Conservation (phyloP, 2,329 filamentous ascomycete genomes). For the Hypoxylon sp. region DNA sequence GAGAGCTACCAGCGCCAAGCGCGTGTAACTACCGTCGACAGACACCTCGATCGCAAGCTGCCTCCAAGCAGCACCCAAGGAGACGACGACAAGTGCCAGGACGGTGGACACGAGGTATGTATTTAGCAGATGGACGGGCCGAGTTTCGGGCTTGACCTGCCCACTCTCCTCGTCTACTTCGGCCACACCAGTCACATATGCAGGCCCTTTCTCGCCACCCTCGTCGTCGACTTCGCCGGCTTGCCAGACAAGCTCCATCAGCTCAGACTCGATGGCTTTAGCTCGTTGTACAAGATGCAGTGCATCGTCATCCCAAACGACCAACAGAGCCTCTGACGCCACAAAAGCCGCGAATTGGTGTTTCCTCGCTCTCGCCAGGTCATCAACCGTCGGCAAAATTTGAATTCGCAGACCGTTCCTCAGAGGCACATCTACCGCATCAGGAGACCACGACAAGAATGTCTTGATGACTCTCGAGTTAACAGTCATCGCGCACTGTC, state of each 20-base stretch:
- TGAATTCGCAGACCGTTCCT: constrained; percentile 83
- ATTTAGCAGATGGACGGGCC: constrained; percentile 77
- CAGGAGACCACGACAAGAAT: constrained; percentile 78
- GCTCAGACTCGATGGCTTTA: constrained; percentile 78
- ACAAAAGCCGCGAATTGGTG: constrained; percentile 86
- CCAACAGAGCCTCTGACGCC: constrained; percentile 74
- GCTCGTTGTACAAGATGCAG: constrained; percentile 77
- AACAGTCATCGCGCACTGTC: constrained; percentile 81
- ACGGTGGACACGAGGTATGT: constrained; percentile 76
- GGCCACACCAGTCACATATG: constrained; percentile 59
- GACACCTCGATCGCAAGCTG: constrained; percentile 76
- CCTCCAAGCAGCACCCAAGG: constrained; percentile 77
- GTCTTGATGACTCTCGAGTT: constrained; percentile 84
- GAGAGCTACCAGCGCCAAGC: constrained; percentile 73
- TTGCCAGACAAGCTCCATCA: constrained; percentile 84
- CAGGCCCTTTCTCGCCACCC: constrained; percentile 66
- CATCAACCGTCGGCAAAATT: constrained; percentile 77
- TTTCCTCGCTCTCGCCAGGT: constrained; percentile 77
- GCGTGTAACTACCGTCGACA: constrained; percentile 72
- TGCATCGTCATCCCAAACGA: constrained; percentile 87
- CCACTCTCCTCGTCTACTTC: constrained; percentile 81
- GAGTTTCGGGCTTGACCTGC: constrained; percentile 71
- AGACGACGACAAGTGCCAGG: constrained; percentile 72
- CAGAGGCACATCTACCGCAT: constrained; percentile 79
- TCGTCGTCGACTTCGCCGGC: constrained; percentile 64